Evolutionary conservation across 1,284 basidiomycete species (phyloP).

Genomic region (Melampsora occidentalis): DNA sequence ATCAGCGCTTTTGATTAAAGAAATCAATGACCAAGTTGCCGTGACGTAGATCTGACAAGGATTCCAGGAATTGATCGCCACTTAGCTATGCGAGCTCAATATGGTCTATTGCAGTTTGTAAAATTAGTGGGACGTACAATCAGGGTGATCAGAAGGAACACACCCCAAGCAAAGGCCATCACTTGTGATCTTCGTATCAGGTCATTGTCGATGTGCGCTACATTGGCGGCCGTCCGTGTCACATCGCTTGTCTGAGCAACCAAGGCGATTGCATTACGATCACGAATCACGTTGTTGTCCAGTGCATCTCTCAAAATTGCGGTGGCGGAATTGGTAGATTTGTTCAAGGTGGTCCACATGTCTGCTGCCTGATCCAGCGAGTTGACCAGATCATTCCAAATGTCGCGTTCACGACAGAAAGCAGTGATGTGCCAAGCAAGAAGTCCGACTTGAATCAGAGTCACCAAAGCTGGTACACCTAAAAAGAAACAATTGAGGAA

Average conservation of each 20-base stretch:
- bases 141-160: neutral
- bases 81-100: too few species aligned
- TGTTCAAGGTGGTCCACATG: neutral
- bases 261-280: neutral
- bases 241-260: neutral
- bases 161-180: neutral
- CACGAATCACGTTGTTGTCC: neutral
- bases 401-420: neutral
- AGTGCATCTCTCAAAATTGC: neutral
- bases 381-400: neutral
- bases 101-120: neutral
- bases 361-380: neutral
- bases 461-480: neutral
- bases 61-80: too few species aligned
- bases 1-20: neutral
- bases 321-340: neutral
- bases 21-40: neutral
- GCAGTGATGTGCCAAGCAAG: neutral
- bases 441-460: neutral
- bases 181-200: conserved; percentile 1
- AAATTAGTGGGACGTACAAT: neutral
- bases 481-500: conserved; percentile 2
- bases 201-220: neutral
- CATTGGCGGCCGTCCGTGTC: neutral
- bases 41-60: neutral